Conservation (phyloP, 1,284 basidiomycete genomes). For the Inonotus hispidus region DNA sequence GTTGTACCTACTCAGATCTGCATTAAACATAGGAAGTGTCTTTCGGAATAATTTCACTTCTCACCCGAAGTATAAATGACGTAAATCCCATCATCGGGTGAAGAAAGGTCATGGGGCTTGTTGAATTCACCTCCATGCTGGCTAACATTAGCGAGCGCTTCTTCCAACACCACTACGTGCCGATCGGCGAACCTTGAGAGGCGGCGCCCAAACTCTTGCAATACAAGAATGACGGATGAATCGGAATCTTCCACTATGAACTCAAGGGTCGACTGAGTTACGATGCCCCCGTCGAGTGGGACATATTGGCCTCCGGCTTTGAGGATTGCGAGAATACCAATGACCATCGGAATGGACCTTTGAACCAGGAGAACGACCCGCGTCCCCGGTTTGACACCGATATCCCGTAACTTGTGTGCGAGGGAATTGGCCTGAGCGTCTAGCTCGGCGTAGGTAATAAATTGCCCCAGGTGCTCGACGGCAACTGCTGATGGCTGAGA, state of each 20-base stretch:
- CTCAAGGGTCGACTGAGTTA: slow-evolving; percentile 47
- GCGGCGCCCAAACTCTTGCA: slow-evolving; percentile 42
- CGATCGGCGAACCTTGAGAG: slow-evolving; percentile 26
- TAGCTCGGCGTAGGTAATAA: slow-evolving; percentile 46
- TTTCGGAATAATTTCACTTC: slow-evolving; percentile 19
- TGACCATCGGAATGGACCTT: slow-evolving; percentile 48
- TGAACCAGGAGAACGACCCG: slow-evolving; percentile 50
- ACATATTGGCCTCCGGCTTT: slow-evolving; percentile 56
- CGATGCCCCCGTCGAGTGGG: slow-evolving; percentile 51
- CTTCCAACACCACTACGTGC: slow-evolving; percentile 39
- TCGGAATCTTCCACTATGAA: slow-evolving; percentile 47
- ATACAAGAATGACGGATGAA: slow-evolving; percentile 38
- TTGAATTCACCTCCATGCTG: slow-evolving; percentile 26
- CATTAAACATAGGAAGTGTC: too few relatives aligned
- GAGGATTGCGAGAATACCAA: slow-evolving; percentile 48
- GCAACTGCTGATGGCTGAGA: slow-evolving; percentile 39
- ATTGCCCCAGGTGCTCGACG: slow-evolving; percentile 43
- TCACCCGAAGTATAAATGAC: slow-evolving; percentile 58
- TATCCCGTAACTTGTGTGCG: slow-evolving; percentile 37
- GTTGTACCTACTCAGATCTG: slow-evolving; percentile 40
- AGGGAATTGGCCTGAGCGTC: slow-evolving; percentile 44
- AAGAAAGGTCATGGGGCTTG: slow-evolving; percentile 37
- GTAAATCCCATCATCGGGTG: slow-evolving; percentile 43
- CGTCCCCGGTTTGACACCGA: slow-evolving; percentile 42
- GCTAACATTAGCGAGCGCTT: slow-evolving; percentile 24